Conservation (phyloP, 306 rosid genomes). For the Dryas alaskensis region DNA sequence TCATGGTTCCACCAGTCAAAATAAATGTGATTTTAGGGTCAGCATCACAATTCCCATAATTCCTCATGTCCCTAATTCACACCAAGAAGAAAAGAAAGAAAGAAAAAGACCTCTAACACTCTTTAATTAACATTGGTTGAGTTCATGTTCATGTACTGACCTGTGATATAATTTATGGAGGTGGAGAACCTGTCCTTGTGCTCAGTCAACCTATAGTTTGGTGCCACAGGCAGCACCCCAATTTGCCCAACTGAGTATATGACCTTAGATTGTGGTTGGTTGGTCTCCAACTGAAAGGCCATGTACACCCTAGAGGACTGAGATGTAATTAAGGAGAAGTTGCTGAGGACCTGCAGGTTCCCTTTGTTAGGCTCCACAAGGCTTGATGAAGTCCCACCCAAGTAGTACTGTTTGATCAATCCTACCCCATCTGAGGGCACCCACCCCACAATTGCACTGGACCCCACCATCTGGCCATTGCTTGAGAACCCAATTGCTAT, state of each 20-base stretch:
- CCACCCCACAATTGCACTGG: conserved; percentile 89
- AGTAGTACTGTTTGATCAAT: conserved; percentile 45
- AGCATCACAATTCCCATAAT: not conserved
- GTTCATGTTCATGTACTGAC: conserved; percentile 26
- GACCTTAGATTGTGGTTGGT: conserved; percentile 36
- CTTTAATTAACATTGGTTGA: not conserved
- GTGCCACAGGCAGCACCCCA: conserved; percentile 46
- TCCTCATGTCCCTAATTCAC: not conserved
- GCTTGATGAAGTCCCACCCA: conserved; percentile 46
- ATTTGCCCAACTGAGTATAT: conserved; percentile 53
- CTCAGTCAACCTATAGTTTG: conserved; percentile 39
- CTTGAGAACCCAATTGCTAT: conserved; percentile 73
- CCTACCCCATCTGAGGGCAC: conserved; percentile 37
- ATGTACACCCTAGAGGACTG: conserved; percentile 46
- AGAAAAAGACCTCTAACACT: not conserved
- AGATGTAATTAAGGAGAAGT: conserved; percentile 46
- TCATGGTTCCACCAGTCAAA: not conserved
- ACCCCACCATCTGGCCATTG: conserved; percentile 61
- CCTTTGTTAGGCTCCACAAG: conserved; percentile 53
- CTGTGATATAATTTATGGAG: conserved; percentile 52
- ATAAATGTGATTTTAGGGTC: not conserved
- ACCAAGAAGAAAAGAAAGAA: not conserved
- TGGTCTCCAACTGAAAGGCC: conserved; percentile 50
- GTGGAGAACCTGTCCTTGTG: conserved; percentile 50
- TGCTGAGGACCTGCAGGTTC: conserved; percentile 35